A percentile compares a stretch with the other conserved stretches of the same genome.
These are phyloP conservation scores for Salix arbutifolia DNA, from an alignment of 345 rosid species.

Conservation along the genomic window DNA sequence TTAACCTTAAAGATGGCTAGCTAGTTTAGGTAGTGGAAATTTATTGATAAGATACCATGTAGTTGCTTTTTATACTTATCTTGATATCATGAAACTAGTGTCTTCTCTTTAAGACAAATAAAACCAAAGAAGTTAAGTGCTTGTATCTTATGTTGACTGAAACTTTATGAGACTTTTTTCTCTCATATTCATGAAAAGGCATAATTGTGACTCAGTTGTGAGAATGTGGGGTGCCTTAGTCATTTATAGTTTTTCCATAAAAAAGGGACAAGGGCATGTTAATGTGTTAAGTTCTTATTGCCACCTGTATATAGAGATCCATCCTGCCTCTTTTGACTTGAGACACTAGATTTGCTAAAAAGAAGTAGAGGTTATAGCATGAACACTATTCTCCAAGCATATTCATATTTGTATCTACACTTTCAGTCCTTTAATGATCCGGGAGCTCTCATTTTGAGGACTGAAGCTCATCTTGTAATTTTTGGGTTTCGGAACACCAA, in stretches of 20 bases:
- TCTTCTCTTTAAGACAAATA: neutral
- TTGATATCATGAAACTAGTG: neutral
- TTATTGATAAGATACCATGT: neutral
- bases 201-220: neutral
- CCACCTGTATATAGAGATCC: neutral
- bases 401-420: neutral
- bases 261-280: neutral
- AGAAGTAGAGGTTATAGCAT: neutral
- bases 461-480: neutral
- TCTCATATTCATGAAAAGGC: neutral
- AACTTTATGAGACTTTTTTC: neutral
- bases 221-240: neutral
- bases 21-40: neutral
- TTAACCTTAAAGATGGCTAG: neutral
- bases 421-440: neutral
- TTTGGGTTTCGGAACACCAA: neutral
- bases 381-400: neutral
- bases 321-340: neutral
- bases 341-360: neutral
- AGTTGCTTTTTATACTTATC: neutral
- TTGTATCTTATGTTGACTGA: neutral
- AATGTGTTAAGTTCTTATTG: neutral
- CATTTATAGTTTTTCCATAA: neutral
- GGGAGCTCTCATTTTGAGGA: neutral
- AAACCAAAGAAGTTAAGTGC: neutral